These are phyloP conservation scores for Nemania serpens DNA, from an alignment of 2,329 filamentous ascomycete genomes.

Conservation along the genomic window DNA sequence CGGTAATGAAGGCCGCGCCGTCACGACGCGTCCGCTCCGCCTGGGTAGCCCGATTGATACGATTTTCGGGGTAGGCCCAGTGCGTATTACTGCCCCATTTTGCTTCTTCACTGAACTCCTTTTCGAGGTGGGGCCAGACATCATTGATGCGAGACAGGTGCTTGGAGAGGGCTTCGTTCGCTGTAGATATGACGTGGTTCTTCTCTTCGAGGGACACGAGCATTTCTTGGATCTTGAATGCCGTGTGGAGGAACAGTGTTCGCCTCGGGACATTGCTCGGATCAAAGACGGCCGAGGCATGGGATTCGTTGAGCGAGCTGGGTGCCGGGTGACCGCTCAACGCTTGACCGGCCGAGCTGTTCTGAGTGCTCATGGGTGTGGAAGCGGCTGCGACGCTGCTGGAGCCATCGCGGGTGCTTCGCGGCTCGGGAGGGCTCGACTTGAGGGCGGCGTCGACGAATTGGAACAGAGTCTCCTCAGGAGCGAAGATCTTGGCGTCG, in stretches of 20 bases:
- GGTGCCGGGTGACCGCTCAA: slow-evolving; percentile 45
- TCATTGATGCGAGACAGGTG: slow-evolving; percentile 85
- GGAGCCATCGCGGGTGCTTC: slow-evolving; percentile 50
- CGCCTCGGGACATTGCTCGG: slow-evolving; percentile 67
- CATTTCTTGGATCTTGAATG: slow-evolving; percentile 80
- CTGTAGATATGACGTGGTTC: slow-evolving; percentile 92
- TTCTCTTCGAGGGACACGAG: slow-evolving; percentile 94
- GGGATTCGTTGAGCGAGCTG: slow-evolving; percentile 50
- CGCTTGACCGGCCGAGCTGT: slow-evolving; percentile 50
- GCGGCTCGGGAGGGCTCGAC: slow-evolving; percentile 53
- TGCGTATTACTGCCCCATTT: slow-evolving; percentile 89
- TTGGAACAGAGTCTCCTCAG: slow-evolving; percentile 80
- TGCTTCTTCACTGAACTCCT: slow-evolving; percentile 92
- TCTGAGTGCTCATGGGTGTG: slow-evolving; percentile 55
- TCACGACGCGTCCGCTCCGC: slow-evolving; percentile 79
- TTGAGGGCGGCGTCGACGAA: slow-evolving; percentile 70
- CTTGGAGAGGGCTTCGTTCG: slow-evolving; percentile 84
- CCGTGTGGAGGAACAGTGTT: slow-evolving; percentile 77
- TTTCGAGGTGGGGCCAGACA: slow-evolving; percentile 83
- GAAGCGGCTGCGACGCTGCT: slow-evolving; percentile 50
- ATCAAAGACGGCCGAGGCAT: slow-evolving; percentile 54
- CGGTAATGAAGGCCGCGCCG: slow-evolving; percentile 76
- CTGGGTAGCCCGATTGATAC: slow-evolving; percentile 66
- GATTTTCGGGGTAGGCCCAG: slow-evolving; percentile 93
- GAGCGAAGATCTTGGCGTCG: slow-evolving; percentile 91